Base-by-base conservation (phyloP, 2,329 filamentous ascomycete species). In the Botrytis porri region DNA sequence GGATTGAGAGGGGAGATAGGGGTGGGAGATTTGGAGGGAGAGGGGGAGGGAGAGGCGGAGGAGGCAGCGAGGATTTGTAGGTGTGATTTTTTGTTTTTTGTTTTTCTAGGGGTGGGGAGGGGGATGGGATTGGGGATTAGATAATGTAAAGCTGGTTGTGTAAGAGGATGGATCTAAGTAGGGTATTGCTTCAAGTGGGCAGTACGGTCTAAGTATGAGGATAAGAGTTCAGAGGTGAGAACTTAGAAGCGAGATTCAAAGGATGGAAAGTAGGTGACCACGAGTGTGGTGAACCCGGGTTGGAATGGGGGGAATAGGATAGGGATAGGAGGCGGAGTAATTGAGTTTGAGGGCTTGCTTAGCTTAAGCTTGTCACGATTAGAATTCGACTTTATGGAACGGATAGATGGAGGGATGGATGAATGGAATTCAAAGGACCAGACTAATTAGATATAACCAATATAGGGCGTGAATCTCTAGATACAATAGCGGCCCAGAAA, bases 401-500 rank as follows among this genome's bases (percentile, higher is more conserved):
- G 57, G 18, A 22, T 59, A 29, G 16, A 32, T 35, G 29, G 29
- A 22, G 20, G 16, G 9, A 35, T 22, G 57, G 57, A 4, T 12
- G n/a, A n/a, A 57, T 32, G 54, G 12, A 32, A 20, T 35, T 14
- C 20, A 22, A 60, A 37, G 32, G 25, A 39, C 2, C 12, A 35
- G 0, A 39, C 32, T 63, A 43, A 63, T 20, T 25, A 29, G 25
- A 29, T 39, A 22, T 39, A 51, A 4, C 9, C 2, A 32, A 29
- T 51, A 29, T 57, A 71, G 69, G 69, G 69, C 41, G 14, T 43
- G 51, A 61, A 41, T 22, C 63, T 25, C 29, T 60, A 3, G 41
- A 67, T 9, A 72, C 57, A 4, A 12, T 54, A 14, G 63, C 69
- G 6, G n/a, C 37, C 20, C 72, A 73, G 35, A 43, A 73, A 10